Conservation (phyloP, 768 basidiomycete species). For the Clitopilus passeckerianus region DNA sequence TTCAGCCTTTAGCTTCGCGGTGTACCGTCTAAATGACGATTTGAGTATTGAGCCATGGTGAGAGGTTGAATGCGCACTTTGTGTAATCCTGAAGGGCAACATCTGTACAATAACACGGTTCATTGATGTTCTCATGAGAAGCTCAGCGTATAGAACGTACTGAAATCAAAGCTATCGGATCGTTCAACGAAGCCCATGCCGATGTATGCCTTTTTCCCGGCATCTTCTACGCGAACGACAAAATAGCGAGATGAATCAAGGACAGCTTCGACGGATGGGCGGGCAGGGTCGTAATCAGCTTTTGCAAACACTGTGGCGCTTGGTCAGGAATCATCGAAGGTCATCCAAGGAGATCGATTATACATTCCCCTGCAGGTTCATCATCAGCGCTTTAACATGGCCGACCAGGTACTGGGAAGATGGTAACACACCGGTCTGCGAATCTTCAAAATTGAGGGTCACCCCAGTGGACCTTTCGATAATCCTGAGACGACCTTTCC, state of each 20-base stretch:
- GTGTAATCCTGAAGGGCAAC: constrained; percentile 84
- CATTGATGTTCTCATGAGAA: constrained; percentile 4
- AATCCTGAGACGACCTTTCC: constrained; percentile 89
- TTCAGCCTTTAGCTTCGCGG: constrained; percentile 55
- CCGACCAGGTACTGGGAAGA: constrained; percentile 1
- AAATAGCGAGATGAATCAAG: constrained; percentile 95
- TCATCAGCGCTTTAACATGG: not conserved
- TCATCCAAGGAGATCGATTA: constrained; percentile 15
- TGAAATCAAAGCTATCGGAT: constrained; percentile 88
- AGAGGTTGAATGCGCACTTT: constrained; percentile 41
- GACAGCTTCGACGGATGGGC: constrained; percentile 90
- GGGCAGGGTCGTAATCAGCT: constrained; percentile 72
- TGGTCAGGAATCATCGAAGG: constrained; percentile 14
- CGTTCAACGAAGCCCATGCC: constrained; percentile 91
- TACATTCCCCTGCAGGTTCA: constrained; percentile 59
- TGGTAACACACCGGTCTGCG: constrained; percentile 56
- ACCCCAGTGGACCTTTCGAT: constrained; percentile 70
- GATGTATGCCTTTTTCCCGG: constrained; percentile 84
- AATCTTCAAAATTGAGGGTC: constrained; percentile 76
- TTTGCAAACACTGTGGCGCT: constrained; percentile 71
- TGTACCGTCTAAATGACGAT: constrained; percentile 43
- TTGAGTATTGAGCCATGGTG: constrained; percentile 5
- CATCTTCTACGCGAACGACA: constrained; percentile 86
- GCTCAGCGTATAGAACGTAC: constrained; percentile 39
- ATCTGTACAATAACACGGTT: constrained; percentile 35